These are phyloP conservation scores for Fabrea salina DNA, from an alignment of 169 alveolate genomes.

Conservation along the genomic window DNA sequence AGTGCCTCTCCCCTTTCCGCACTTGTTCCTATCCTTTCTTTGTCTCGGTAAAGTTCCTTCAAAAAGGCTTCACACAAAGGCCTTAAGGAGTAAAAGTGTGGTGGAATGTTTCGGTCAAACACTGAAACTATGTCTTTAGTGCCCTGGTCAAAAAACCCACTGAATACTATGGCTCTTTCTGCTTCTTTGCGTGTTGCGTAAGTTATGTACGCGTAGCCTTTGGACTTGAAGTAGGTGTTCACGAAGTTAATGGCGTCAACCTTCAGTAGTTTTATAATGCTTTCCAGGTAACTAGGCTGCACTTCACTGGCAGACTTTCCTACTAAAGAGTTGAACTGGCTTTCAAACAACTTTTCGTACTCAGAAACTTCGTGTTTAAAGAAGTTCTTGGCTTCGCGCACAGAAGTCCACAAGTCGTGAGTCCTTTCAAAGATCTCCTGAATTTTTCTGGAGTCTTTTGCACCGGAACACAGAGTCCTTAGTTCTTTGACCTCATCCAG, in stretches of 20 bases:
- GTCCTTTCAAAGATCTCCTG: background rate
- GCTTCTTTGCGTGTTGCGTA: slow-evolving; percentile 16
- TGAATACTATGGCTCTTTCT: slow-evolving; percentile 1
- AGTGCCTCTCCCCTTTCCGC: background rate
- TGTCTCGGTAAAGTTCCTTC: background rate
- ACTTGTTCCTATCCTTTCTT: background rate
- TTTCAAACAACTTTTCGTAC: background rate
- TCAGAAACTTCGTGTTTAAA: background rate
- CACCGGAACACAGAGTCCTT: background rate
- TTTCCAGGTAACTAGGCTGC: background rate
- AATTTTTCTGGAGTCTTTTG: background rate
- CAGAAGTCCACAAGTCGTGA: background rate
- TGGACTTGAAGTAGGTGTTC: background rate
- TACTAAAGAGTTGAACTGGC: background rate
- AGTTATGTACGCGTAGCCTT: background rate
- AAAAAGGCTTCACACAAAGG: background rate
- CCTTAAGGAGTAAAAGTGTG: background rate
- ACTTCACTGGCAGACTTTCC: background rate
- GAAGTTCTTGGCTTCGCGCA: background rate
- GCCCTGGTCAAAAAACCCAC: background rate
- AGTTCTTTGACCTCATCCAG: background rate
- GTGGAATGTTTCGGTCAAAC: slow-evolving; percentile 15
- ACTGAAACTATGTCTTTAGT: background rate
- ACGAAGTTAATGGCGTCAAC: background rate
- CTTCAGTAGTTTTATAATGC: background rate